Percentiles rank a stretch among this genome's conserved stretches.
Conservation (phyloP, 768 basidiomycete species). For the Candolleomyces aberdarensis region DNA sequence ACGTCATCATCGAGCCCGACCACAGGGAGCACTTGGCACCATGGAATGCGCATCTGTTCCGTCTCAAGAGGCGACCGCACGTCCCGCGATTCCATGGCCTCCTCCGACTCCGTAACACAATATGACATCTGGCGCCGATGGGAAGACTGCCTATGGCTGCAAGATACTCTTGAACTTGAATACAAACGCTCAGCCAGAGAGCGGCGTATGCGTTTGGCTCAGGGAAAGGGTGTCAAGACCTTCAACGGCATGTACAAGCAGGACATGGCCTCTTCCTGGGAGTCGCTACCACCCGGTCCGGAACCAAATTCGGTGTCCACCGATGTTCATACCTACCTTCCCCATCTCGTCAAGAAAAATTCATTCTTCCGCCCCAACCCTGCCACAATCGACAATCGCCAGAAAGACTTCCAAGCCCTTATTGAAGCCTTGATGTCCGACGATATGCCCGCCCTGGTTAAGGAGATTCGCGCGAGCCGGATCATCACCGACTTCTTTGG, state of each 20-base stretch:
- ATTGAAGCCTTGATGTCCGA: slow-evolving; percentile 56
- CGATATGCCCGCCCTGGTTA: slow-evolving; percentile 61
- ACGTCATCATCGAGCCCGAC: not conserved
- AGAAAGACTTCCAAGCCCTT: slow-evolving; percentile 55
- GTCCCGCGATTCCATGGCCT: slow-evolving; percentile 29
- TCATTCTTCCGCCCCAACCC: slow-evolving; percentile 71
- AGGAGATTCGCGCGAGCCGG: slow-evolving; percentile 58
- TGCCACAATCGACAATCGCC: slow-evolving; percentile 61
- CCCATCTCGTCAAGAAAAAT: slow-evolving; percentile 66
- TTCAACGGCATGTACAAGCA: slow-evolving; percentile 62
- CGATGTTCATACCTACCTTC: slow-evolving; percentile 64
- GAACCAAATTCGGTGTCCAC: slow-evolving; percentile 69
- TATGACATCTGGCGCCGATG: slow-evolving; percentile 79
- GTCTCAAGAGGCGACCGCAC: slow-evolving; percentile 34
- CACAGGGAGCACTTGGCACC: slow-evolving; percentile 51
- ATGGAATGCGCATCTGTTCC: slow-evolving; percentile 60
- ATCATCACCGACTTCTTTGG: slow-evolving; percentile 76
- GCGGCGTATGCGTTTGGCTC: slow-evolving; percentile 63
- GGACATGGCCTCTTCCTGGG: slow-evolving; percentile 78
- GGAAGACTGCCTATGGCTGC: slow-evolving; percentile 82
- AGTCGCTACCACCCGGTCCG: slow-evolving; percentile 83
- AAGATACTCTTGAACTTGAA: slow-evolving; percentile 63
- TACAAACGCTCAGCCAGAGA: slow-evolving; percentile 60
- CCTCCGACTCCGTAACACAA: slow-evolving; percentile 22
- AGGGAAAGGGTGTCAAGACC: slow-evolving; percentile 76